Base-by-base conservation (phyloP, 108 stramenopile genomes). In the Cyclotella cryptica region DNA sequence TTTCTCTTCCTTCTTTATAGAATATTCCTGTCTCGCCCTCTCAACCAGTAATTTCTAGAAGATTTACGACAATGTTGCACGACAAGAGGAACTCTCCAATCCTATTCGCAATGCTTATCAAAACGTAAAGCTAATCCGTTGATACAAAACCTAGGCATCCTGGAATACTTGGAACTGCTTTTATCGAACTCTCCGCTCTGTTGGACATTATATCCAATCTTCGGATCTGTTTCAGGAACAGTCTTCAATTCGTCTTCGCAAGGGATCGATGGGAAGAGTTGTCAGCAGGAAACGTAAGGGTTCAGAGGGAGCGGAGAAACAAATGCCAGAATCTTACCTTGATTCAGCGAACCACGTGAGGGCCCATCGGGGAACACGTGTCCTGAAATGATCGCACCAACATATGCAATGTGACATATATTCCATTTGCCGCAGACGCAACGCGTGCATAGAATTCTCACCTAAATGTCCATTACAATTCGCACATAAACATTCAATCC, bases 351-450 rank as follows among this genome's bases (percentile, higher is more conserved):
- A 4, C 44, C 67, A 27, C 79, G 77, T 29, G 52, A 67, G 12
- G 94, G 94, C 52, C 94, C 94, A 80, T 95, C 94, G 66, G 89
- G 72, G 66, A 95, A 95, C 5, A 90, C 90, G 80, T 95, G 94
- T 22, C 94, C 93, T 45, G 44, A 94, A 66, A 69, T 92, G 91
- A 26, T 74, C 73, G 44, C 9, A 45, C 11, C 11, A 13, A 13
- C 13, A 12, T 45, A 12, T 45, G 13, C 13, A 45, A 9, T 45
- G 44, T 12, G 13, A 12, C 9, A 45, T 45, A 13, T 9, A 45
- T 45, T 13, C 11, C 44, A 45, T 9, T 12, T 43, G 1, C 43
- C 0, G 12, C n/a, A 35, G 6, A 15, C 42, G 60, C 8, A 35
- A 18, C 21, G 6, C 6, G 14, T 9, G 35, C 40, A 45, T 45